These are phyloP conservation scores for Candida silvatica DNA, from an alignment of 805 yeast genomes.

Conservation along the genomic window DNA sequence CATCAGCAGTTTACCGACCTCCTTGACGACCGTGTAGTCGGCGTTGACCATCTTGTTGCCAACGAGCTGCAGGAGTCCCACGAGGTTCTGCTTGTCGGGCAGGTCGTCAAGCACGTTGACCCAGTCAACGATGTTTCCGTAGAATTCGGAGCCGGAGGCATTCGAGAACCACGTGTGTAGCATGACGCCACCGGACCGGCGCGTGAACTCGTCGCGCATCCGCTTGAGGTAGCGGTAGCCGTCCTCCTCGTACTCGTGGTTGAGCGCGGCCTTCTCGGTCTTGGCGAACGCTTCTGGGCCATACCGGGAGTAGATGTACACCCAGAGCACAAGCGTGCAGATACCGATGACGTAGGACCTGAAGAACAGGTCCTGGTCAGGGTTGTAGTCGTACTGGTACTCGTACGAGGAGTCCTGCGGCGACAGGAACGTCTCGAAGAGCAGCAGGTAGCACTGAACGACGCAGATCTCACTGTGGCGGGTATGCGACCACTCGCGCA, in stretches of 20 bases:
- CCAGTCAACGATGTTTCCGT: constrained; percentile 32
- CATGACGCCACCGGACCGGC: constrained; percentile 22
- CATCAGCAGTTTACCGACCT: constrained; percentile 41
- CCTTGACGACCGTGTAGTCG: constrained; percentile 51
- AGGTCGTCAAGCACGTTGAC: constrained; percentile 32
- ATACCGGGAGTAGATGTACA: constrained; percentile 36
- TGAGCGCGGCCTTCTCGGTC: constrained; percentile 1
- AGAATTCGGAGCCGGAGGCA: constrained; percentile 28
- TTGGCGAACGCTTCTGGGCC: constrained; percentile 22
- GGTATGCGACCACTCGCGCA: constrained; percentile 43
- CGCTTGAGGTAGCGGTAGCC: constrained; percentile 44
- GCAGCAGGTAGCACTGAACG: constrained; percentile 51
- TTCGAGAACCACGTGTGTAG: constrained; percentile 26
- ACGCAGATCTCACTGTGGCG: constrained; percentile 42
- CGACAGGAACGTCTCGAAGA: constrained; percentile 53
- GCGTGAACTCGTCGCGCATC: constrained; percentile 33
- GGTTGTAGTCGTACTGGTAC: constrained; percentile 36
- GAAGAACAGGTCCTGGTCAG: constrained; percentile 42
- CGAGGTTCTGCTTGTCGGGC: constrained; percentile 36
- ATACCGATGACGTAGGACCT: constrained; percentile 34
- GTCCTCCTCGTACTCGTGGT: constrained; percentile 26
- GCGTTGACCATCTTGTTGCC: constrained; percentile 31
- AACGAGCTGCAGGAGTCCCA: constrained; percentile 45
- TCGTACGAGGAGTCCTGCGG: constrained; percentile 39
- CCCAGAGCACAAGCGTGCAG: constrained; percentile 40